Percentiles rank a stretch among this genome's conserved stretches.
These are phyloP conservation scores for Cladosporium phlei DNA, from an alignment of 2,329 filamentous ascomycete species.

Conservation along the genomic window DNA sequence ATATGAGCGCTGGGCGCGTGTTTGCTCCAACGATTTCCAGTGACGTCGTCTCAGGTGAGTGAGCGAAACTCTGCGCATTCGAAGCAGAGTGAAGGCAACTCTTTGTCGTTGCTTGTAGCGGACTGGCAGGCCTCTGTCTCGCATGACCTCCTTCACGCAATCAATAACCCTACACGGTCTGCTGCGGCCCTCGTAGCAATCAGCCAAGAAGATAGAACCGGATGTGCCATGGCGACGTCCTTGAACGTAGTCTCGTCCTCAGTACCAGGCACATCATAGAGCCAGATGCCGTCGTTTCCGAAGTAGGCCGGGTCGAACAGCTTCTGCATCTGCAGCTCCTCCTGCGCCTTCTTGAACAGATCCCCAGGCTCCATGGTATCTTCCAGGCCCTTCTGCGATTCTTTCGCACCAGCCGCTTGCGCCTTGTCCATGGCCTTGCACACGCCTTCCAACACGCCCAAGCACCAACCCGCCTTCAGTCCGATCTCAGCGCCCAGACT, in stretches of 20 bases:
- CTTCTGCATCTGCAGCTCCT: conserved; percentile 45
- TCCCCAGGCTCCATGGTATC: conserved; percentile 11
- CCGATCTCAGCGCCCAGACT: conserved; percentile 78
- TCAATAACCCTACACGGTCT: not conserved
- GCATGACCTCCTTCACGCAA: conserved; percentile 1
- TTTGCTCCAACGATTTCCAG: too few species aligned
- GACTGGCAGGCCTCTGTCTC: too few species aligned
- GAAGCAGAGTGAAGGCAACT: not conserved
- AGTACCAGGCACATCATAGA: conserved; percentile 47
- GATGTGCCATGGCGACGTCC: conserved; percentile 64
- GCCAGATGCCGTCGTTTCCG: conserved; percentile 67
- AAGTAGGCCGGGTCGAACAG: conserved; percentile 66
- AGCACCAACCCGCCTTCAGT: conserved; percentile 63
- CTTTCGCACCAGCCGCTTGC: conserved; percentile 20
- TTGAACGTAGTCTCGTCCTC: conserved; percentile 49
- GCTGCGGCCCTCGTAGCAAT: not conserved
- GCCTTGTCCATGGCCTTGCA: conserved; percentile 40
- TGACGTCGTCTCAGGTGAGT: not conserved
- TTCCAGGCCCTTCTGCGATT: conserved; percentile 19
- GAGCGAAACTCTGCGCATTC: not conserved
- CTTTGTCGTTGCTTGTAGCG: not conserved
- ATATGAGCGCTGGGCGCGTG: not conserved
- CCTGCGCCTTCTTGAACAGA: conserved; percentile 31
- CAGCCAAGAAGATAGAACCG: conserved; percentile 60
- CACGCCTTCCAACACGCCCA: conserved; percentile 75